Evolutionary conservation across 495 filamentous ascomycete genomes (phyloP), one percentile per base, ranked within the genome.

Genomic region (Lophiostoma macrostomum): DNA sequence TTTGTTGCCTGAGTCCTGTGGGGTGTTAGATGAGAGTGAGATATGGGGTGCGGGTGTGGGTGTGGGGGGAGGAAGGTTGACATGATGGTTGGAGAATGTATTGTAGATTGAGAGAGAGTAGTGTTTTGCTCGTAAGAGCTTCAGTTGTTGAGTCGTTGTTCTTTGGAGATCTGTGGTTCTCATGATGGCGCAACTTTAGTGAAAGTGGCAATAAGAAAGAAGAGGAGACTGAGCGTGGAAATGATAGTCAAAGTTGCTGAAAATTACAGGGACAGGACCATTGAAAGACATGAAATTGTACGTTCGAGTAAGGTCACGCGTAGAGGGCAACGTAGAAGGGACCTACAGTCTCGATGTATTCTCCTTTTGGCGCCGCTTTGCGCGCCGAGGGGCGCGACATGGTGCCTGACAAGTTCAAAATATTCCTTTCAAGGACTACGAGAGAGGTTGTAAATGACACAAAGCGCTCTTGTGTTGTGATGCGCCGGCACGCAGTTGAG

Each of bases 1-100:
- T 76, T 96, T 96, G 79, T 98, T 98, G 57, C 93, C 93, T 23
- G 90, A 96, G 73, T 95, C 90, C 89, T 95, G 53, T 10, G 22
- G 8, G 18, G 27, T 3, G 32, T 36, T 42, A 18, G 20, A 19
- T 27, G 27, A 38, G 31, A 18, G 4, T 16, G 32, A 30, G 23
- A 7, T 19, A 47, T 13, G 36, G 43, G 38, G 16, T 13, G 16
- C 19, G 22, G 50, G 22, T 4, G 20, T 20, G 5, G 10, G 22
- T 3, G 7, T 22, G 22, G 23, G n/a, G 27, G 28, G 30, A 38
- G 38, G 29, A 37, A 4, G 4, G 2, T 6, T 12, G 38, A 19
- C 20, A 43, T 41, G 10, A 30, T 16, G 16, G 4, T 23, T 30
- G 24, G 18, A 32, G 37, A 38, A 32, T 19, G 43, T 34, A 10